Evolutionary conservation across 2,329 filamentous ascomycete species (phyloP), one percentile per base, ranked within the genome.

Genomic region (Aspergillus eucalypticola): DNA sequence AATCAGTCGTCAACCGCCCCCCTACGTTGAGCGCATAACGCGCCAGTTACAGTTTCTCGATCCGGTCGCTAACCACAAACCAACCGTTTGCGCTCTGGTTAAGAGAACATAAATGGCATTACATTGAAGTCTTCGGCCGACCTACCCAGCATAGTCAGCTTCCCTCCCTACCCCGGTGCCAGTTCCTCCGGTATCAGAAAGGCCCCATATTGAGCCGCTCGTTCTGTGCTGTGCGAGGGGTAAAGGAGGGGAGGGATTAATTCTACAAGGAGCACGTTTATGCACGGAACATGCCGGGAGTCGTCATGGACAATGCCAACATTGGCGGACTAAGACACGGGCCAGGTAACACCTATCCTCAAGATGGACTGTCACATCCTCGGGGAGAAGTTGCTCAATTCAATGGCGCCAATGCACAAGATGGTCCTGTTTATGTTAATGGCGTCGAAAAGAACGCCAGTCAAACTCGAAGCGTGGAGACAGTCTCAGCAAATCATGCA

Each of bases 261-360:
- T 59, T 52, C 58, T 50, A 66, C 57, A 58, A 56, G 57, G 49
- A 49, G 46, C 49, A 54, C 61, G 50, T 39, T 39, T 54, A 54
- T 56, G 38, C 59, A 63, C 56, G 75, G 72, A 76, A 59, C 54
- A 78, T 78, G 76, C 76, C 76, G 68, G 76, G 76, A 59, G 71
- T 78, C 69, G 66, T 77, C 67, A 78, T 78, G 76, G 76, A 77
- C 56, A 68, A 75, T 69, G 66, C 65, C 65, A 73, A 65, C 49
- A 57, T 67, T 55, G 70, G 71, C 60, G 68, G 67, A 66, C 64
- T 67, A 58, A 61, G 64, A 56, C 68, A 62, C 52, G 68, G 66
- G 49, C 58, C 67, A 54, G 64, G 59, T 56, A 58, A 61, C 42
- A 65, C 63, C 54, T 68, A 71, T 57, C 46, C 60, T n/a, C 64